A percentile compares a stretch with the other conserved stretches of the same genome.
phyloP scores from a whole-genome alignment of 305 asterid species.

The Fraxinus albicans region DNA sequence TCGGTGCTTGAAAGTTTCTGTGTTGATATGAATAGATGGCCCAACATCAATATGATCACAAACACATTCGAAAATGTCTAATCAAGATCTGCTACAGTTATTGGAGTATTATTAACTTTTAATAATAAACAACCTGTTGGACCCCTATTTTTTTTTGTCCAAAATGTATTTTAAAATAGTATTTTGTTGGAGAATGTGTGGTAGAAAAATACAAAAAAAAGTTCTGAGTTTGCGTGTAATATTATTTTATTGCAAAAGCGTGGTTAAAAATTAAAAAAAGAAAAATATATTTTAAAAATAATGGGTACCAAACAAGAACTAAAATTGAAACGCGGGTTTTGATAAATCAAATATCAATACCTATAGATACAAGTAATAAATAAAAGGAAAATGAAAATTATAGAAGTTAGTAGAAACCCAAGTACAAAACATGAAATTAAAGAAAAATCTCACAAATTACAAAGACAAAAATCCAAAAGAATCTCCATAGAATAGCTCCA shows the following conservation, averaged over 20 bases:
- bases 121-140: not conserved
- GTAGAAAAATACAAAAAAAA: too few relatives aligned
- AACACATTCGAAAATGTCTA: not conserved
- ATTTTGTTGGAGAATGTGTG: too few relatives aligned
- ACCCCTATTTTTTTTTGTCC: too few relatives aligned
- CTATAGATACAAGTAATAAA: not conserved
- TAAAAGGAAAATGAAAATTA: not conserved
- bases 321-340: not conserved
- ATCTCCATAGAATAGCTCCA: not conserved
- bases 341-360: not conserved
- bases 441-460: not conserved
- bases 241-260: too few relatives aligned
- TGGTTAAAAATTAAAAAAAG: too few relatives aligned
- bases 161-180: too few relatives aligned
- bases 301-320: not conserved
- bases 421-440: not conserved
- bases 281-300: too few relatives aligned
- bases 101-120: not conserved
- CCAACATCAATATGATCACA: not conserved
- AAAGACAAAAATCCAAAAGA: conserved; percentile 8
- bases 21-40: not conserved
- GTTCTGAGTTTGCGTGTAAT: too few relatives aligned
- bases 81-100: not conserved
- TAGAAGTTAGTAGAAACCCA: not conserved
- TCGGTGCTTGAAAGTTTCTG: not conserved